phyloP scores from a whole-genome alignment of 345 rosid species.

The Kandelia obovata region DNA sequence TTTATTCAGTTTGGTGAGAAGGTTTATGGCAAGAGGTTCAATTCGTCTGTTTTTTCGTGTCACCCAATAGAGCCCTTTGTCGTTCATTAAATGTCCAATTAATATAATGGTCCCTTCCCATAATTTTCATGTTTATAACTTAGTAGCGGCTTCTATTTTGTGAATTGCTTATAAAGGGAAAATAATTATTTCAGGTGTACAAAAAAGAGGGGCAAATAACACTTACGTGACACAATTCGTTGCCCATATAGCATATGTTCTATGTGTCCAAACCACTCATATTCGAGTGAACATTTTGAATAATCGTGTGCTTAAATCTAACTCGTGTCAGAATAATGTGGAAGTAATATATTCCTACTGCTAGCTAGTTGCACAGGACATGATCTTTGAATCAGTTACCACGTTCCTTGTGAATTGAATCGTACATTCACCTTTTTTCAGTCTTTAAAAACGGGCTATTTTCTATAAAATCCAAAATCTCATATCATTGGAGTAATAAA shows the following conservation, averaged over 20 bases:
- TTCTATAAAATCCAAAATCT: too few relatives aligned
- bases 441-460: too few relatives aligned
- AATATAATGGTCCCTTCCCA: too few relatives aligned
- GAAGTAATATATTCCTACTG: background rate
- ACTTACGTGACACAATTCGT: too few relatives aligned
- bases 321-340: slow-evolving; percentile 11
- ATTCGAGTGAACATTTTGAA: background rate
- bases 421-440: background rate
- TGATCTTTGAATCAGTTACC: slow-evolving; percentile 1
- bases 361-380: too few relatives aligned
- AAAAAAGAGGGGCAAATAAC: too few relatives aligned
- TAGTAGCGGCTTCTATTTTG: background rate
- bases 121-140: background rate
- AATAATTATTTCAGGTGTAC: too few relatives aligned
- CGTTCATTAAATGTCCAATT: too few relatives aligned
- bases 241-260: background rate
- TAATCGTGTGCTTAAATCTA: background rate
- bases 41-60: background rate
- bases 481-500: too few relatives aligned
- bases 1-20: slow-evolving; percentile 30
- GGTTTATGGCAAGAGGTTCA: slow-evolving; percentile 14
- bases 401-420: slow-evolving; percentile 10
- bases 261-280: slow-evolving; percentile 20
- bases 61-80: too few relatives aligned
- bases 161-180: background rate